These are phyloP conservation scores for Scorias spongiosa DNA, from an alignment of 2,329 filamentous ascomycete genomes.

Conservation along the genomic window DNA sequence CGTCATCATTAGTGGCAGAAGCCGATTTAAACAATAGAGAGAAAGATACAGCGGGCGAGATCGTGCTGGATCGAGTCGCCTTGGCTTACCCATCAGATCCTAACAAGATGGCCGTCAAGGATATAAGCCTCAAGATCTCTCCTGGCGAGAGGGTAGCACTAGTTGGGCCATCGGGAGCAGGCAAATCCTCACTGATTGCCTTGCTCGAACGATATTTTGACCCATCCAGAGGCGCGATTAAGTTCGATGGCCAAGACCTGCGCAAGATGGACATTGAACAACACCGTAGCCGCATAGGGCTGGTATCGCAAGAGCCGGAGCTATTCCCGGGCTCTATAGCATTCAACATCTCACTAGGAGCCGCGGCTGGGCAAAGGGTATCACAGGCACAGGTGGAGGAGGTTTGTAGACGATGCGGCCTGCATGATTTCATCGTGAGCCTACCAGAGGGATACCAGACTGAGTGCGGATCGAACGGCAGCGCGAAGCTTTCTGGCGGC, in stretches of 20 bases:
- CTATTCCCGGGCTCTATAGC: constrained; percentile 29
- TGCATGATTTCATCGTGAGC: constrained; percentile 33
- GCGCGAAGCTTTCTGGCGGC: constrained; percentile 27
- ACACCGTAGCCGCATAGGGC: constrained; percentile 25
- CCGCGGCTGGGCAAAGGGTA: constrained; percentile 10
- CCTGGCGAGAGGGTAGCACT: constrained; percentile 38
- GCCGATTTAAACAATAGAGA: not conserved
- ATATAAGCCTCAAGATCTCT: constrained; percentile 32
- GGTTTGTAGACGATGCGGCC: constrained; percentile 27
- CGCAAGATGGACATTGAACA: constrained; percentile 21
- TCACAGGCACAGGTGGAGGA: constrained; percentile 17
- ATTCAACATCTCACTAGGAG: constrained; percentile 29
- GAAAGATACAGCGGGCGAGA: not conserved
- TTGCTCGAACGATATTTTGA: constrained; percentile 33
- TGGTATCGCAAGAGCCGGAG: constrained; percentile 32
- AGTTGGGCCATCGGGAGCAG: constrained; percentile 30
- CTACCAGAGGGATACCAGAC: constrained; percentile 33
- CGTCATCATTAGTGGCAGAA: not conserved
- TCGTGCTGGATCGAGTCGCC: constrained; percentile 23
- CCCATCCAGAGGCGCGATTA: constrained; percentile 23
- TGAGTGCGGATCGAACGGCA: constrained; percentile 27
- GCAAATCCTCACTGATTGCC: constrained; percentile 31
- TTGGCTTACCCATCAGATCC: constrained; percentile 24
- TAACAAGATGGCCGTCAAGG: constrained; percentile 26
- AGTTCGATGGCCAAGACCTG: constrained; percentile 28